Percentiles rank a stretch among this genome's conserved stretches.
These are phyloP conservation scores for Ascochyta koolunga DNA, from an alignment of 2,329 filamentous ascomycete species.

Conservation along the genomic window DNA sequence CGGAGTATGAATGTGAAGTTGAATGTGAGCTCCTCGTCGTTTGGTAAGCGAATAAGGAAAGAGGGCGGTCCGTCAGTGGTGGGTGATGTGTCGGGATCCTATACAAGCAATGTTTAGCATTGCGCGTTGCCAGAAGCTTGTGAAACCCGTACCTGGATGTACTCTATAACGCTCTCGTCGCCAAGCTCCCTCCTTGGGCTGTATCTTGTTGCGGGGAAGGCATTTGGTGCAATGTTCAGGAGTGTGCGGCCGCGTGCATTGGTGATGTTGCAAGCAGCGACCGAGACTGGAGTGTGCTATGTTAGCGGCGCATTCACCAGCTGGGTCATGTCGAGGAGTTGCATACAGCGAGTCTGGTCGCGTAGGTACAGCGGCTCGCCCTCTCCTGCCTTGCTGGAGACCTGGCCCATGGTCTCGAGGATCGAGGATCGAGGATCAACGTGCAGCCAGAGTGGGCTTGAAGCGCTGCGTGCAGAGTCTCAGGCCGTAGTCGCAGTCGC, in stretches of 20 bases:
- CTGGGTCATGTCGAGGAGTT: not conserved
- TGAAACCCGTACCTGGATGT: conserved; percentile 73
- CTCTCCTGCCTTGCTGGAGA: conserved; percentile 84
- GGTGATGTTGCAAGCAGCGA: conserved; percentile 81
- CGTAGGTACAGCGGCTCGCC: conserved; percentile 79
- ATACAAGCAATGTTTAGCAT: conserved; percentile 18
- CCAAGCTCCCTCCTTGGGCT: conserved; percentile 72
- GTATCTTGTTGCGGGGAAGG: conserved; percentile 82
- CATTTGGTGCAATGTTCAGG: conserved; percentile 80
- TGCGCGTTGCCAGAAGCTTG: not conserved
- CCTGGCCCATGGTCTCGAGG: conserved; percentile 75
- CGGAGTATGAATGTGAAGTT: conserved; percentile 87
- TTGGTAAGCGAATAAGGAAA: conserved; percentile 85
- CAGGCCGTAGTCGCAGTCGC: too few relatives aligned
- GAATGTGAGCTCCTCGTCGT: conserved; percentile 92
- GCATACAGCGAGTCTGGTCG: conserved; percentile 88
- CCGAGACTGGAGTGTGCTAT: conserved; percentile 69
- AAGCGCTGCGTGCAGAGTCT: conserved; percentile 14
- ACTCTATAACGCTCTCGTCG: conserved; percentile 82
- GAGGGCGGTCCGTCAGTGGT: conserved; percentile 58
- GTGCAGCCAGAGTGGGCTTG: conserved; percentile 23
- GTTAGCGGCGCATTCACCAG: conserved; percentile 27
- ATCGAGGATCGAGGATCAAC: conserved; percentile 5
- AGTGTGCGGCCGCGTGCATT: conserved; percentile 79
- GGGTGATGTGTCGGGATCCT: conserved; percentile 74